A percentile compares a stretch with the other conserved stretches of the same genome.
These are phyloP conservation scores for Fallopia convolvulus DNA, from an alignment of 148 eudicot species.

Conservation along the genomic window DNA sequence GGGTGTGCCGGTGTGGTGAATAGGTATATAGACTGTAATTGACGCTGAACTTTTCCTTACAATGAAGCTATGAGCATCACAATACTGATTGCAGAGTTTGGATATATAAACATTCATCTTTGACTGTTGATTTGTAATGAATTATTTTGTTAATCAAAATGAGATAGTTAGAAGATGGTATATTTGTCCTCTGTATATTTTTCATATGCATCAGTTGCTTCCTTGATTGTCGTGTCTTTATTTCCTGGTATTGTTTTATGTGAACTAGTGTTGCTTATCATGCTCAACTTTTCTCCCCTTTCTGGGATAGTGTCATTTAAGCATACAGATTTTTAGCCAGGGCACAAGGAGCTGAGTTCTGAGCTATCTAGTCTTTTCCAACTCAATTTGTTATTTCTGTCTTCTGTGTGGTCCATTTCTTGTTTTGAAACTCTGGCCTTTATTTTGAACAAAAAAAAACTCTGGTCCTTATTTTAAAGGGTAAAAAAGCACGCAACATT, in stretches of 20 bases:
- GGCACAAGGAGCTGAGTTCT: neutral
- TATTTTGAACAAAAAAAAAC: too few relatives aligned
- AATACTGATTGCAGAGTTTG: too few relatives aligned
- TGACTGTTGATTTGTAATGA: too few relatives aligned
- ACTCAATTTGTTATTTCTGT: neutral
- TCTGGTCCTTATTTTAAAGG: neutral
- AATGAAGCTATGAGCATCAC: too few relatives aligned
- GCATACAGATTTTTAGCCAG: neutral
- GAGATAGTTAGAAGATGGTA: too few relatives aligned
- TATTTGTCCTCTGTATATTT: too few relatives aligned
- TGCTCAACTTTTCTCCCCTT: neutral
- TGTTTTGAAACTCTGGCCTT: neutral
- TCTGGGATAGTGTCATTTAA: neutral
- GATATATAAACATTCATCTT: too few relatives aligned
- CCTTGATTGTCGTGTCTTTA: neutral
- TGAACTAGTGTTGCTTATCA: neutral
- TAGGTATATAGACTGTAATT: neutral
- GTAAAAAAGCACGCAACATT: neutral
- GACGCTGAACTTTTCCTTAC: too few relatives aligned
- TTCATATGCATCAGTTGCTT: neutral
- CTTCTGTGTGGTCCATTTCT: neutral
- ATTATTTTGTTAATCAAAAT: too few relatives aligned
- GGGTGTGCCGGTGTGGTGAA: neutral
- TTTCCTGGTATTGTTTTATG: neutral
- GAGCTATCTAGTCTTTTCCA: neutral